A percentile compares a stretch with the other conserved stretches of the same genome.
phyloP scores from a whole-genome alignment of 2,329 filamentous ascomycete species.

The Mariannaea elegans region DNA sequence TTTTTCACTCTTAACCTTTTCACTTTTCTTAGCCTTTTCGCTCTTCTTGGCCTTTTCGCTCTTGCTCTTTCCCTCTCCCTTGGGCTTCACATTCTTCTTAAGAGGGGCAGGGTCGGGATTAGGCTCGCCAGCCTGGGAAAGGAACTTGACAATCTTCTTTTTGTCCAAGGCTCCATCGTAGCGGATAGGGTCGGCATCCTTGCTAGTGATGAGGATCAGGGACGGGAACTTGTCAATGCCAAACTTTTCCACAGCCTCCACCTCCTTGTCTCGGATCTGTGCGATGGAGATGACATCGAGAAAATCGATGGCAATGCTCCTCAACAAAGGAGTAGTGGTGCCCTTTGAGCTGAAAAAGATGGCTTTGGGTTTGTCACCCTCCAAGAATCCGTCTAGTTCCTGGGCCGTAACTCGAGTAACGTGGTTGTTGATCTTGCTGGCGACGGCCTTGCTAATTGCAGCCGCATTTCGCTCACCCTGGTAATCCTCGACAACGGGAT shows the following conservation, averaged over 20 bases:
- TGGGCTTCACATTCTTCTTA: constrained; percentile 49
- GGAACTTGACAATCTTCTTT: constrained; percentile 80
- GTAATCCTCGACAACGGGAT: constrained; percentile 90
- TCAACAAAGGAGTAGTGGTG: constrained; percentile 82
- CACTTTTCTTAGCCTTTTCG: constrained; percentile 50
- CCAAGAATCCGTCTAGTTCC: constrained; percentile 79
- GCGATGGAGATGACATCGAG: constrained; percentile 80
- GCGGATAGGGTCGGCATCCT: constrained; percentile 71
- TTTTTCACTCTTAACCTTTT: constrained; percentile 43
- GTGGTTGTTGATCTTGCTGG: constrained; percentile 90
- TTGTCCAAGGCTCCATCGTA: constrained; percentile 91
- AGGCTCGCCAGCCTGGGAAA: constrained; percentile 79
- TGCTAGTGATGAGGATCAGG: constrained; percentile 80
- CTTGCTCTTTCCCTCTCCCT: constrained; percentile 51
- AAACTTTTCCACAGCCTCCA: constrained; percentile 75
- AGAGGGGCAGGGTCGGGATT: constrained; percentile 75
- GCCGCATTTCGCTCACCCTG: constrained; percentile 84
- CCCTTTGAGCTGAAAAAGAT: constrained; percentile 96
- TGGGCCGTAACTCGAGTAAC: constrained; percentile 85
- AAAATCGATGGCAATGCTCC: constrained; percentile 90
- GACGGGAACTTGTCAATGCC: constrained; percentile 81
- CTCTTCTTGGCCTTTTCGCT: constrained; percentile 47
- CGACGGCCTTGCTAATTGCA: constrained; percentile 85
- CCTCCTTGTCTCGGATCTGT: constrained; percentile 86
- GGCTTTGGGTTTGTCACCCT: constrained; percentile 79